Evolutionary conservation across 1,284 basidiomycete genomes (phyloP).

Genomic region (Melampsora occidentalis): DNA sequence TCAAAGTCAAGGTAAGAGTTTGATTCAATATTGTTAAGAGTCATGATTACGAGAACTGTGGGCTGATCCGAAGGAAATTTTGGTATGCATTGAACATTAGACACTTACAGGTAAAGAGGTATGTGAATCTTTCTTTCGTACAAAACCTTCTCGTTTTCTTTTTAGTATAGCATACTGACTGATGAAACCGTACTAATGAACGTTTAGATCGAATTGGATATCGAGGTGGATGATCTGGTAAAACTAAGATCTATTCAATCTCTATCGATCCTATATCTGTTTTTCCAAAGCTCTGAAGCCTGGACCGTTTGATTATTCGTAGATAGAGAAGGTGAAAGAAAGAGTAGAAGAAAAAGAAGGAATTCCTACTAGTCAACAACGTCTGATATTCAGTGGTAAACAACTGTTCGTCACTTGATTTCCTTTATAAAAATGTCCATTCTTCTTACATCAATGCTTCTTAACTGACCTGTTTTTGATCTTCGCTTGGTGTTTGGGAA

Average conservation of each 20-base stretch:
- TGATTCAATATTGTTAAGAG: background rate
- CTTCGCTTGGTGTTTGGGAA: background rate
- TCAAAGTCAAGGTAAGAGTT: constrained; percentile 36
- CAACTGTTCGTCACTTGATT: constrained; percentile 72
- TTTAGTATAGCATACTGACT: background rate
- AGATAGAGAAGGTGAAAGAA: constrained; percentile 96
- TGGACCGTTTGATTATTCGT: background rate
- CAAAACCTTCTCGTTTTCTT: background rate
- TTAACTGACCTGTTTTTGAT: background rate
- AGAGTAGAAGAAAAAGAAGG: constrained; percentile 98
- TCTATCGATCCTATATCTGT: background rate
- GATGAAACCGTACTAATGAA: background rate
- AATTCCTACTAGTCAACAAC: constrained; percentile 93
- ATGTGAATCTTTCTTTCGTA: background rate
- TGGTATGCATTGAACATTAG: background rate
- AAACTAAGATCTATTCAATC: background rate
- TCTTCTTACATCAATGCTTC: constrained; percentile 4
- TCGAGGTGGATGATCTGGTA: constrained; percentile 39
- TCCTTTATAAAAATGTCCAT: background rate
- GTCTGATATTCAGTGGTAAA: constrained; percentile 88
- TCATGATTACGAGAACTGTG: background rate
- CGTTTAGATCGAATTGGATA: constrained; percentile 36
- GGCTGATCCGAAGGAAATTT: background rate
- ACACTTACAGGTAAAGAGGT: constrained; percentile 41
- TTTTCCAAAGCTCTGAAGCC: background rate